Percentiles rank a stretch among this genome's conserved stretches.
Conservation (phyloP, 306 rosid genomes). For the Rubus idaeus region DNA sequence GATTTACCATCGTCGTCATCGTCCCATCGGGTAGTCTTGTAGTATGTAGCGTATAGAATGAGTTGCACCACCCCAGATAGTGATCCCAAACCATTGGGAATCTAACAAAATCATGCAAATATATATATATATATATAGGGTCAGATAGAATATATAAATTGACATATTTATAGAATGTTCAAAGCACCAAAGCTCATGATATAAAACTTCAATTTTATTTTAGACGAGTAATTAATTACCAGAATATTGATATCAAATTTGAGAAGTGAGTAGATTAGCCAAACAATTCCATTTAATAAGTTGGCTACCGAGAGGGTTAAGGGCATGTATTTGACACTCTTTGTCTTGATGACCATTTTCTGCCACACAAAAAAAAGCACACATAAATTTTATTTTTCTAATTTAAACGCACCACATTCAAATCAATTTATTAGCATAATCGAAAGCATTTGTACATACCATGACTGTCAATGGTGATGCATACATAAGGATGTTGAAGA, state of each 20-base stretch:
- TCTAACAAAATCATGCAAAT: background rate
- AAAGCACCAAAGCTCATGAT: background rate
- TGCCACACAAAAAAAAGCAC: conserved; percentile 15
- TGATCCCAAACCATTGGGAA: conserved; percentile 66
- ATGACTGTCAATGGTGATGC: conserved; percentile 81
- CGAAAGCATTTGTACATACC: conserved; percentile 38
- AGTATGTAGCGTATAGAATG: conserved; percentile 13
- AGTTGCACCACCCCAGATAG: conserved; percentile 55
- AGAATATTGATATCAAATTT: conserved; percentile 56
- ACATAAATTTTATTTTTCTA: background rate
- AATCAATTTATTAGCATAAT: background rate
- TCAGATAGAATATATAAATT: background rate
- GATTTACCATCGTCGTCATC: background rate
- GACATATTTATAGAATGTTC: background rate
- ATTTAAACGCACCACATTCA: background rate
- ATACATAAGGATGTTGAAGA: conserved; percentile 74
- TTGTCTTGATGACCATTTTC: conserved; percentile 59
- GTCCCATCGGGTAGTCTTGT: conserved; percentile 4
- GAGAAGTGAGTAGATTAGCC: conserved; percentile 60
- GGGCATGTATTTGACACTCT: conserved; percentile 93
- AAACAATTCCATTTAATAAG: conserved; percentile 53
- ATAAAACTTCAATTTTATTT: background rate
- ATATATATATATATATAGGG: background rate
- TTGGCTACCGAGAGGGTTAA: conserved; percentile 61
- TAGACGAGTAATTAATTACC: conserved; percentile 37